Evolutionary conservation across 1,284 basidiomycete genomes (phyloP).

Genomic region (Xanthoconium separans): DNA sequence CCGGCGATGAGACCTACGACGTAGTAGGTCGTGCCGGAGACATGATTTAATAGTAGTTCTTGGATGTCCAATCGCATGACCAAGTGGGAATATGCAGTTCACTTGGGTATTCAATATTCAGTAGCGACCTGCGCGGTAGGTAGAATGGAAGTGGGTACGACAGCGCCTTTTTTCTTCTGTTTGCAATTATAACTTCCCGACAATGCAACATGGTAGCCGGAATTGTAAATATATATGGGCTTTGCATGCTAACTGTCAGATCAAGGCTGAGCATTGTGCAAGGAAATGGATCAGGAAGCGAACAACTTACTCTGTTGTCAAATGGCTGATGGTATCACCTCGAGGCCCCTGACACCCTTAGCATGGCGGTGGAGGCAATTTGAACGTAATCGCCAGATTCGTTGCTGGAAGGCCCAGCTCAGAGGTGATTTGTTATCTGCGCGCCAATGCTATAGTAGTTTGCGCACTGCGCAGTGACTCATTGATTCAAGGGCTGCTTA

Average conservation of each 20-base stretch:
- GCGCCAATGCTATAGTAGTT: too few species aligned
- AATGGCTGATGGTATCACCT: too few species aligned
- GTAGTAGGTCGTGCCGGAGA: not conserved
- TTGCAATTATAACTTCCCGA: not conserved
- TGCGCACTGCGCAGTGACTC: too few species aligned
- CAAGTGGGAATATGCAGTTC: not conserved
- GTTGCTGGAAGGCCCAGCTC: too few species aligned
- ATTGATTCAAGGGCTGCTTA: too few species aligned
- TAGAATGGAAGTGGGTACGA: not conserved
- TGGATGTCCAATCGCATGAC: slow-evolving; percentile 3
- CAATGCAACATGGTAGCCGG: not conserved
- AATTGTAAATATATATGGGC: too few species aligned
- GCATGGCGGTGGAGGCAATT: too few species aligned
- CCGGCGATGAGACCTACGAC: not conserved
- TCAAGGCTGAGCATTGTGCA: not conserved
- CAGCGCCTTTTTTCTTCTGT: not conserved
- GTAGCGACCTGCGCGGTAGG: not conserved
- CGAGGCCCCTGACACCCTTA: too few species aligned
- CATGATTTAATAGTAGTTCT: not conserved
- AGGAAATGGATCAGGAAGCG: not conserved
- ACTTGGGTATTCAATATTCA: not conserved
- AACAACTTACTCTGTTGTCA: too few species aligned
- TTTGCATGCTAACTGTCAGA: not conserved
- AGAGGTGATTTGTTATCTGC: too few species aligned
- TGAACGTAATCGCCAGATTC: too few species aligned